These are phyloP conservation scores for Mimosa bimucronata DNA, from an alignment of 306 rosid species.

Conservation along the genomic window DNA sequence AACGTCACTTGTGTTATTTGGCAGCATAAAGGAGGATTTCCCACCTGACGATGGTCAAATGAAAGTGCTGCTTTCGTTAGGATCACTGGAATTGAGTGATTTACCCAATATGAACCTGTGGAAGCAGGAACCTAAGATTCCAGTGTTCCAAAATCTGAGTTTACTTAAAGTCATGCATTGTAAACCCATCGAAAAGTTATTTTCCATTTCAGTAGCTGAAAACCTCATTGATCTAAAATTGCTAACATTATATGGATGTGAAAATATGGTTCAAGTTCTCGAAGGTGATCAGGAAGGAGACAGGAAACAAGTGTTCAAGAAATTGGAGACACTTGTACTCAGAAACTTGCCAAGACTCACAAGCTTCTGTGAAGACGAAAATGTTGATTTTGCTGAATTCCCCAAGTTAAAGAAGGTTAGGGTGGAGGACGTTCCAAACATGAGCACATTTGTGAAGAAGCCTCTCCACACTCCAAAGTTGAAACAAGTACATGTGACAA, in stretches of 20 bases:
- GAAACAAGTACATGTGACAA: not conserved
- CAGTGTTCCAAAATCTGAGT: not conserved
- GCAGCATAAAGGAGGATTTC: no score
- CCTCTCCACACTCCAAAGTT: not conserved
- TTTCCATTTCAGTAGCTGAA: not conserved
- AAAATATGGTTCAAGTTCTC: not conserved
- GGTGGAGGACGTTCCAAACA: not conserved
- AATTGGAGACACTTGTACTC: not conserved
- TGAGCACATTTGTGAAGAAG: not conserved
- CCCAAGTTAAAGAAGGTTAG: conserved; percentile 7
- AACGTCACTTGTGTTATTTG: no score
- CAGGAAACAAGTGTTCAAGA: no score
- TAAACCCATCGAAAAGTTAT: not conserved
- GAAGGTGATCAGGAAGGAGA: not conserved
- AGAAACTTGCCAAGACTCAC: not conserved
- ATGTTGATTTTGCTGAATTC: not conserved
- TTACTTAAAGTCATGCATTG: not conserved
- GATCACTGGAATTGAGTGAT: not conserved
- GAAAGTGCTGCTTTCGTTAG: not conserved
- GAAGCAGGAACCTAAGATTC: not conserved
- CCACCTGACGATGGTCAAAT: no score
- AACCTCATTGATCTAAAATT: not conserved
- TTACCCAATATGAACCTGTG: not conserved
- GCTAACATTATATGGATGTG: not conserved
- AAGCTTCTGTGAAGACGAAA: not conserved